Evolutionary conservation across 345 rosid species (phyloP).

Genomic region (Dipteronia sinensis): DNA sequence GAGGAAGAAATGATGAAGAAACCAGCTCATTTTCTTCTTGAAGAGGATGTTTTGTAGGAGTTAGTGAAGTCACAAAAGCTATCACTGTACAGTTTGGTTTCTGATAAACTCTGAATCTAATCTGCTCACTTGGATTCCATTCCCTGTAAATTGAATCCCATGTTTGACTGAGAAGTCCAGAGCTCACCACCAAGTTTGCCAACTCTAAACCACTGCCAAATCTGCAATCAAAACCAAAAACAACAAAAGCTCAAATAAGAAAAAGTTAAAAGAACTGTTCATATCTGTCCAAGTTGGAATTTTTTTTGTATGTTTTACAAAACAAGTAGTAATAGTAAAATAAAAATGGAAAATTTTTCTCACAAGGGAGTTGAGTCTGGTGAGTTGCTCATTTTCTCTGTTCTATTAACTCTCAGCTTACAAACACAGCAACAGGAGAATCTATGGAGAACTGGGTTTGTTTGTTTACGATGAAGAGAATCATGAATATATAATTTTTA

Average conservation of each 20-base stretch:
- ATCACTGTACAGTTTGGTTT: conserved; percentile 23
- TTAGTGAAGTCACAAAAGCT: conserved; percentile 46
- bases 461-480: background rate
- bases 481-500: background rate
- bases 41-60: conserved; percentile 15
- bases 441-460: background rate
- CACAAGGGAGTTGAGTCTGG: too few species aligned
- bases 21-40: conserved; percentile 17
- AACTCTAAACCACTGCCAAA: conserved; percentile 38
- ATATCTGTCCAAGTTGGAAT: background rate
- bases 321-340: background rate
- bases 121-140: conserved; percentile 10
- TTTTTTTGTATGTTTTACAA: background rate
- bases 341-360: background rate
- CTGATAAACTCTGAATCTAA: conserved; percentile 21
- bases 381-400: conserved; percentile 16
- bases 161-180: conserved; percentile 45
- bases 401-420: background rate
- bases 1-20: conserved; percentile 34
- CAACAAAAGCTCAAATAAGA: background rate
- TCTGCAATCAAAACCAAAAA: conserved; percentile 9
- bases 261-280: background rate
- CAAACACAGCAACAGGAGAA: background rate
- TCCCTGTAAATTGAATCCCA: conserved; percentile 38
- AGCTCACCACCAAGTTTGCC: conserved; percentile 50